phyloP scores from a whole-genome alignment of 2,329 filamentous ascomycete species.

The Pseudocercospora ulei region DNA sequence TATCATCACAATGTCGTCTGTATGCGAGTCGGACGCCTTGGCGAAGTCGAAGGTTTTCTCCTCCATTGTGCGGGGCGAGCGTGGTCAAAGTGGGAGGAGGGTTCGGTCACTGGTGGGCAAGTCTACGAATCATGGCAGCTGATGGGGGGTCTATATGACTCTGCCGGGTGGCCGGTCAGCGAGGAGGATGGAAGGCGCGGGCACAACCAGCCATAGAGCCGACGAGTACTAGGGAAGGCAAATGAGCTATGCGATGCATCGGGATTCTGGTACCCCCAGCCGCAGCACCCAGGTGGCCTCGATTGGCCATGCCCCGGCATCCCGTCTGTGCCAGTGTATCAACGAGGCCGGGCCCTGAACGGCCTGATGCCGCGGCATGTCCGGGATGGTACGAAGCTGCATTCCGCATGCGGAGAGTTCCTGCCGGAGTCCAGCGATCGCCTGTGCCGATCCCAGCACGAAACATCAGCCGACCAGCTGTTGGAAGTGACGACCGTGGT shows the following conservation, averaged over 20 bases:
- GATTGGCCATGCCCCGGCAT: conserved; percentile 9
- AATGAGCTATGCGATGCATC: conserved; percentile 11
- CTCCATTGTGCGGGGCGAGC: conserved; percentile 3
- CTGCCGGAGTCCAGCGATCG: no score
- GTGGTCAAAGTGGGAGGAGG: no score
- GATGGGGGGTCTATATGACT: conserved; percentile 10
- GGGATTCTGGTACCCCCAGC: conserved; percentile 11
- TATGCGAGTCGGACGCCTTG: conserved; percentile 5
- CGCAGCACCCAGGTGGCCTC: conserved; percentile 5
- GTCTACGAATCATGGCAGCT: no score
- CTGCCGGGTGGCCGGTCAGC: conserved; percentile 1
- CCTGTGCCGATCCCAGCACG: no score
- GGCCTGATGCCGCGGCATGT: conserved; percentile 12
- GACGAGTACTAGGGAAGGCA: conserved; percentile 10
- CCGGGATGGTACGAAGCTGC: conserved; percentile 14
- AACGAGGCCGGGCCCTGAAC: conserved; percentile 13
- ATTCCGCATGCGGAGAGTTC: conserved; percentile 19
- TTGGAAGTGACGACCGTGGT: no score
- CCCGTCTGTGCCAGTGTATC: conserved; percentile 10
- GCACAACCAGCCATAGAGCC: conserved; percentile 12
- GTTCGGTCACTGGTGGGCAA: no score
- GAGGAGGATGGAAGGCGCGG: conserved; percentile 8
- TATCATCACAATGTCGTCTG: conserved; percentile 16
- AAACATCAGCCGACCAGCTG: no score
- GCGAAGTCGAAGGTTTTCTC: conserved; percentile 6